Evolutionary conservation across 345 rosid species (phyloP), one percentile per base, ranked within the genome.

Genomic region (Hevea brasiliensis): DNA sequence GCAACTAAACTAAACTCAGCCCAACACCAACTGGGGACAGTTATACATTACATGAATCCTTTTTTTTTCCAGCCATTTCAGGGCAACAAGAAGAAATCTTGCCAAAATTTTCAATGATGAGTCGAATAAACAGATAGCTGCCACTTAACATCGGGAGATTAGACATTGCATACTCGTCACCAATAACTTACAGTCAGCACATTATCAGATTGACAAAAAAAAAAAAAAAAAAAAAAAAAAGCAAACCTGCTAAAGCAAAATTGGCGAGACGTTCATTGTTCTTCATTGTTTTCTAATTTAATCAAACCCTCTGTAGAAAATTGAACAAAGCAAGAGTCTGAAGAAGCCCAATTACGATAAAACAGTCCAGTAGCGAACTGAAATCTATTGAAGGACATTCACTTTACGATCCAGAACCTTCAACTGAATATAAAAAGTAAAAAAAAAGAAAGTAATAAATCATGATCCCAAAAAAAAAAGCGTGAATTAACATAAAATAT

Each of bases 191-290:
- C n/a, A n/a, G n/a, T 32, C 37, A 32, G 2, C 37, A 2, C 37
- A 32, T 2, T 32, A 32, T 32, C 37, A 32, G 37, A 2, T 32
- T 32, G 2, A 32, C 20, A 9, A 40, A 35, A 14, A 20, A 15
- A 20, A 18, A 50, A 50, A 7, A 2, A 44, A 44, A 7, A 2
- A 14, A 32, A 17, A 14, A 29, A 61, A 32, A 0, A 15, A 18
- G 4, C 75, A 64, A 77, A 93, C 98, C 98, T 90, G 89, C 97
- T 72, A 93, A 89, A 53, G 91, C 94, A 50, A 86, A 65, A 82
- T 90, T 91, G 3, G 98, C 92, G 15, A 91, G 53, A 74, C 88
- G 89, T 79, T 93, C 98, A 67, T 83, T 63, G 76, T 84, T 92
- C 89, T 89, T 94, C 97, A 92, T 92, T 71, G n/a, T 76, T 68